Evolutionary conservation across 2,329 filamentous ascomycete species (phyloP), one percentile per base, ranked within the genome.

Genomic region (Malbranchea zuffiana): DNA sequence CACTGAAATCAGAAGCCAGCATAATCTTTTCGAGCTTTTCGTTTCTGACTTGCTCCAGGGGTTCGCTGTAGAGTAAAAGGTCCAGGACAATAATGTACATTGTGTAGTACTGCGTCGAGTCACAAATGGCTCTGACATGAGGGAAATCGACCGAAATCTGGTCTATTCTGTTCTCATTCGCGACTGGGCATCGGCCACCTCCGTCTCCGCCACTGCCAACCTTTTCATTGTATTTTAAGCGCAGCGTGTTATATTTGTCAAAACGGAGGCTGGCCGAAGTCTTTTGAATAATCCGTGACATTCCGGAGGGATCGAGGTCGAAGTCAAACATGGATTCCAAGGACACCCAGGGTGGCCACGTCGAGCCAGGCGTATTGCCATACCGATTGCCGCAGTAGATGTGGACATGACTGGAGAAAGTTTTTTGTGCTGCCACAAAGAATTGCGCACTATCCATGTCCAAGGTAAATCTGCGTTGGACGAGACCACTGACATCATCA

Each of bases 271-370:
- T 87, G 15, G 88, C 90, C 4, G 88, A 98, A 1, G 90, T 98
- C 58, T 92, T 88, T 57, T 96, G 85, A 7, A 99, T 87, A 19
- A 98, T 87, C 42, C 90, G 78, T 56, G 88, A 88, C 68, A 98
- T 98, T n/a, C 92, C 90, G 52, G 94, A 94, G 0, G 90, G 88
- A 57, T 93, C 87, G 4, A 82, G 73, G 46, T 88, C 69, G 59
- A 95, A 98, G 59, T 96, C 87, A 52, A 94, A 95, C 80, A 98
- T 95, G 50, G 94, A 84, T 61, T 99, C 90, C 65, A 98, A 80
- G 0, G 90, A 90, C 31, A 96, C 84, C 90, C 90, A 99, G 1
- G 90, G 90, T 7, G 90, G 90, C 90, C 92, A 99, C 11, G 83
- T 78, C 3, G 86, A 84, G 6, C 85, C 85, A 23, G 74, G 71